These are phyloP conservation scores for Prunus armeniaca DNA, from an alignment of 306 rosid species.

Conservation along the genomic window DNA sequence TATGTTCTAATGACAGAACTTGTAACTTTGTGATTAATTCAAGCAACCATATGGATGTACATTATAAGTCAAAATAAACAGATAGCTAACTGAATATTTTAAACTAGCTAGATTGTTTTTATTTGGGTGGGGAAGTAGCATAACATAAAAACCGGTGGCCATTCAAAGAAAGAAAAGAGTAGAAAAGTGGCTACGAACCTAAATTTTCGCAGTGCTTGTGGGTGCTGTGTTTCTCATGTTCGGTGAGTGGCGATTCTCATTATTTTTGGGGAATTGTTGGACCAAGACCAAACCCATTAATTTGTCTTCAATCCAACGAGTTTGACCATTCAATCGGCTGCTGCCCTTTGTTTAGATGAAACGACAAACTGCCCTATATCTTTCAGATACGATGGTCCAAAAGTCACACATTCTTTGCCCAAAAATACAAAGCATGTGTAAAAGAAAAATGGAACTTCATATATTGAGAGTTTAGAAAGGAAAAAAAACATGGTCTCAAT, in stretches of 20 bases:
- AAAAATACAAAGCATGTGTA: no score
- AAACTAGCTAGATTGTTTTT: no score
- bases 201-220: slow-evolving; percentile 5
- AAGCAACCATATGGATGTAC: not conserved
- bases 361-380: no score
- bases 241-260: not conserved
- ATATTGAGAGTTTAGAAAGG: no score
- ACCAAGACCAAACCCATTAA: not conserved
- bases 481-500: no score
- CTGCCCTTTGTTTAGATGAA: not conserved
- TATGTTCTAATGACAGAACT: not conserved
- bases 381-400: no score
- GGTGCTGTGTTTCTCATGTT: not conserved
- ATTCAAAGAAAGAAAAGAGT: not conserved
- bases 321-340: not conserved
- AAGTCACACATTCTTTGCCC: no score
- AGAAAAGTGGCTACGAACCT: not conserved
- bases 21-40: not conserved
- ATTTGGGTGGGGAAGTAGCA: no score
- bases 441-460: no score
- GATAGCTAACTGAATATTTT: not conserved
- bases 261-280: not conserved
- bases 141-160: not conserved
- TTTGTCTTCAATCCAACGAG: not conserved
- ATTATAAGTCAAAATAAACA: not conserved